These are phyloP conservation scores for Podaxis pistillaris DNA, from an alignment of 768 basidiomycete genomes.

Conservation along the genomic window DNA sequence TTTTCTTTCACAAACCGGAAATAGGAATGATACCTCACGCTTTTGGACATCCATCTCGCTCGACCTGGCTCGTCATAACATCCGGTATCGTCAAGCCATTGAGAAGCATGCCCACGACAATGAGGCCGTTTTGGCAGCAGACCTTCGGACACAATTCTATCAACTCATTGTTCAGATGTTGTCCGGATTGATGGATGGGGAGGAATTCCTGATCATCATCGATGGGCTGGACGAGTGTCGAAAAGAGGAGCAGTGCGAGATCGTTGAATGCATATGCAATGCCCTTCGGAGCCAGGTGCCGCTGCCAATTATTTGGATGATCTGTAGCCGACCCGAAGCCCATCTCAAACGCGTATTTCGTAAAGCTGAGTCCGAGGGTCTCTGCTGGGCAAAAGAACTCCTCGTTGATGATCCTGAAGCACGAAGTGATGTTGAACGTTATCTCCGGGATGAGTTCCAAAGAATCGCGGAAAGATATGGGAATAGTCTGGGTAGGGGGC, in stretches of 20 bases:
- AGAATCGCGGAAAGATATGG: neutral
- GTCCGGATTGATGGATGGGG: neutral
- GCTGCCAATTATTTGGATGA: neutral
- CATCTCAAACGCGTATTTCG: neutral
- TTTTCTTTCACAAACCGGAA: slow-evolving; percentile 13
- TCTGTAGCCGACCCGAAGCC: neutral
- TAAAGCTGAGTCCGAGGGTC: neutral
- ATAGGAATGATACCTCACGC: neutral
- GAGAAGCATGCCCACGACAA: neutral
- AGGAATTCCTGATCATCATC: neutral
- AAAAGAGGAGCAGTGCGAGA: neutral
- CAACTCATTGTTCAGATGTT: neutral
- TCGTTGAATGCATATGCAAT: neutral
- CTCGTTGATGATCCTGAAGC: neutral
- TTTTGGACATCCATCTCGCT: neutral
- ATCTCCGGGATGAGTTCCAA: neutral
- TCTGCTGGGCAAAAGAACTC: neutral
- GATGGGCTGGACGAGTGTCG: neutral
- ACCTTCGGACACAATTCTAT: neutral
- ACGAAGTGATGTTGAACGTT: neutral
- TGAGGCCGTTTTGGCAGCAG: neutral
- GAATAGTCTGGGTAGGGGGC: too few species aligned
- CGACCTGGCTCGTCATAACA: neutral
- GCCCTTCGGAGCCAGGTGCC: neutral
- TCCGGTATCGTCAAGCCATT: neutral